Evolutionary conservation across 2,329 filamentous ascomycete genomes (phyloP).

Genomic region (Massarina eburnea): DNA sequence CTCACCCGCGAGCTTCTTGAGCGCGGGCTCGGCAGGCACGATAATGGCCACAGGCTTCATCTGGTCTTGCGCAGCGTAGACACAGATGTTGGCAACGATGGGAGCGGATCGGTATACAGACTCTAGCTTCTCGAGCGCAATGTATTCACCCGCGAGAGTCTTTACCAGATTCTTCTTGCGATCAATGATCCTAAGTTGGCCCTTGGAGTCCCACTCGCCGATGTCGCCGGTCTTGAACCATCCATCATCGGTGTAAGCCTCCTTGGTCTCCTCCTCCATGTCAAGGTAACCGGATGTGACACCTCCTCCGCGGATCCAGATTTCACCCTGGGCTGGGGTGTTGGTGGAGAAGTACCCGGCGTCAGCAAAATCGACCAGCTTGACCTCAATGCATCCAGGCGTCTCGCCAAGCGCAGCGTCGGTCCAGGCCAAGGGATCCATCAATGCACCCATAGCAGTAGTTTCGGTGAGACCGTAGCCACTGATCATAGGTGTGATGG

Average conservation of each 20-base stretch:
- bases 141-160: conserved; percentile 93
- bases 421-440: conserved; percentile 83
- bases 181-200: conserved; percentile 85
- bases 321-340: conserved; percentile 84
- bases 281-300: conserved; percentile 80
- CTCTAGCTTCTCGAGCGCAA: conserved; percentile 93
- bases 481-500: conserved; percentile 89
- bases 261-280: conserved; percentile 79
- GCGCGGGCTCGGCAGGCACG: conserved; percentile 59
- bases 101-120: conserved; percentile 80
- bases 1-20: conserved; percentile 58
- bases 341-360: conserved; percentile 79
- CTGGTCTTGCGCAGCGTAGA: conserved; percentile 76
- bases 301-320: conserved; percentile 78
- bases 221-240: conserved; percentile 99
- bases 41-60: conserved; percentile 82
- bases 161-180: conserved; percentile 99
- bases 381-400: conserved; percentile 77
- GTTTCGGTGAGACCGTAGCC: conserved; percentile 97
- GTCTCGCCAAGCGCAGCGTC: conserved; percentile 75
- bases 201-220: conserved; percentile 79
- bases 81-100: conserved; percentile 83
- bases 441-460: conserved; percentile 77
- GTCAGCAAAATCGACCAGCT: conserved; percentile 87
- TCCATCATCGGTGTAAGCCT: conserved; percentile 76